These are phyloP conservation scores for Phytophthora vignae DNA, from an alignment of 352 stramenopile genomes.

Conservation along the genomic window DNA sequence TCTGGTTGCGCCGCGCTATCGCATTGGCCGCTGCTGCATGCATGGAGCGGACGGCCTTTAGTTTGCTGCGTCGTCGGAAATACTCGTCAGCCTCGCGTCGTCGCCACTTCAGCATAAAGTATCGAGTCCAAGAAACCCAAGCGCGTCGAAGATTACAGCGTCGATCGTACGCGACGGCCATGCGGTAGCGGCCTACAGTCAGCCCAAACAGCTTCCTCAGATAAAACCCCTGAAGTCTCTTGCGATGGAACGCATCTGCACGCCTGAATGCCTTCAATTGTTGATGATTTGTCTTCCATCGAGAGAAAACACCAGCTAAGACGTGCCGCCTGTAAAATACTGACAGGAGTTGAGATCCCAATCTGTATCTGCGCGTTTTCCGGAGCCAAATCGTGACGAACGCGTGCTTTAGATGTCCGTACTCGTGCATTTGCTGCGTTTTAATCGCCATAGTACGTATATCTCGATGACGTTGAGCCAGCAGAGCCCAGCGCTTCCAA, in stretches of 20 bases:
- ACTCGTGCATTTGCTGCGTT: constrained; percentile 2
- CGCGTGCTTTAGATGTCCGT: constrained; percentile 7
- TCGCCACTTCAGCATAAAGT: constrained; percentile 12
- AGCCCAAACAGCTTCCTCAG: constrained; percentile 4
- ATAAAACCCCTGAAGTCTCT: constrained; percentile 10
- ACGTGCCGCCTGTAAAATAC: constrained; percentile 9
- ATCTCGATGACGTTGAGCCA: background rate
- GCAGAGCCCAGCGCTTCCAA: constrained; percentile 27
- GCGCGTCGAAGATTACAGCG: constrained; percentile 3
- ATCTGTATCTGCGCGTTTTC: constrained; percentile 31
- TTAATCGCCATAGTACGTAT: constrained; percentile 7
- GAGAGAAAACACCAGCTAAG: constrained; percentile 4
- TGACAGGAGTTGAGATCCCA: constrained; percentile 15
- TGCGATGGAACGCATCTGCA: constrained; percentile 13
- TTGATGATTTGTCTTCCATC: constrained; percentile 23
- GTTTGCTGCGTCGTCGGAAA: constrained; percentile 20
- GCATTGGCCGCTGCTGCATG: constrained; percentile 3
- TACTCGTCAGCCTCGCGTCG: constrained; percentile 17
- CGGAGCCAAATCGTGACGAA: constrained; percentile 26
- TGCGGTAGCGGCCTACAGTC: constrained; percentile 19
- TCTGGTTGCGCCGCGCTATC: constrained; percentile 7
- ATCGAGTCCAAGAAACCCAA: constrained; percentile 17
- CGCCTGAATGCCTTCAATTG: constrained; percentile 4
- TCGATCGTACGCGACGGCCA: constrained; percentile 14
- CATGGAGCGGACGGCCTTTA: constrained; percentile 24